These are phyloP conservation scores for Suhomyces ambrosiae DNA, from an alignment of 1,139 yeast genomes.

Conservation along the genomic window DNA sequence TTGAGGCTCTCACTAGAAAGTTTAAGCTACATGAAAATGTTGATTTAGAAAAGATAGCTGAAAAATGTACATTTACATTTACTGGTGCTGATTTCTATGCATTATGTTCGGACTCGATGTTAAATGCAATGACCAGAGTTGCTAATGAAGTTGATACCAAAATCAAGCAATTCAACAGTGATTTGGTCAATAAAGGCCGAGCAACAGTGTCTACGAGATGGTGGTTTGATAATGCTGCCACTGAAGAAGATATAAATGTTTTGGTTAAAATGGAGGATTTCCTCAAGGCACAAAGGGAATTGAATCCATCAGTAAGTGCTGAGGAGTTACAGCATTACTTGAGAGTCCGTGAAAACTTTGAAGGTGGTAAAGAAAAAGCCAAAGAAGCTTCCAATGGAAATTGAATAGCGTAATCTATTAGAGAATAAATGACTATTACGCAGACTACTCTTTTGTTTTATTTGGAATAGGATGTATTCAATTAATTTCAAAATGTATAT, in stretches of 20 bases:
- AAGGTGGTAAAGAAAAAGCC: conserved; percentile 50
- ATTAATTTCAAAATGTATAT: too few relatives aligned
- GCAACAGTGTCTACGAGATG: conserved; percentile 64
- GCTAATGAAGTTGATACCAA: conserved; percentile 76
- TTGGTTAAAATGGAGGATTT: conserved; percentile 74
- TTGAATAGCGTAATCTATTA: not conserved
- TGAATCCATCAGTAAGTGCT: conserved; percentile 83
- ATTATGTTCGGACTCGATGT: conserved; percentile 89
- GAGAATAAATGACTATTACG: not conserved
- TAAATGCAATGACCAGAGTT: conserved; percentile 90
- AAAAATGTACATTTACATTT: conserved; percentile 78
- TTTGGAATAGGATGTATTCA: too few relatives aligned
- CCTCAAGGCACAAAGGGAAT: conserved; percentile 65
- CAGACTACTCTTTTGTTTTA: too few relatives aligned
- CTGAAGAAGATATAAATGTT: conserved; percentile 66
- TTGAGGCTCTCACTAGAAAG: conserved; percentile 87
- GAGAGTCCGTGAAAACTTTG: conserved; percentile 76
- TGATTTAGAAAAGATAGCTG: conserved; percentile 61
- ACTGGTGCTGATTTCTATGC: conserved; percentile 99
- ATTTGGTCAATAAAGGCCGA: conserved; percentile 29
- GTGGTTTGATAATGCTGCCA: conserved; percentile 91
- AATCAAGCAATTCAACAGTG: conserved; percentile 53
- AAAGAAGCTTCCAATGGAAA: conserved; percentile 11
- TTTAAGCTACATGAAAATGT: conserved; percentile 66
- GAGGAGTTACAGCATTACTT: conserved; percentile 85